Evolutionary conservation across 768 basidiomycete species (phyloP).

Genomic region (Boletus tomentosulus): DNA sequence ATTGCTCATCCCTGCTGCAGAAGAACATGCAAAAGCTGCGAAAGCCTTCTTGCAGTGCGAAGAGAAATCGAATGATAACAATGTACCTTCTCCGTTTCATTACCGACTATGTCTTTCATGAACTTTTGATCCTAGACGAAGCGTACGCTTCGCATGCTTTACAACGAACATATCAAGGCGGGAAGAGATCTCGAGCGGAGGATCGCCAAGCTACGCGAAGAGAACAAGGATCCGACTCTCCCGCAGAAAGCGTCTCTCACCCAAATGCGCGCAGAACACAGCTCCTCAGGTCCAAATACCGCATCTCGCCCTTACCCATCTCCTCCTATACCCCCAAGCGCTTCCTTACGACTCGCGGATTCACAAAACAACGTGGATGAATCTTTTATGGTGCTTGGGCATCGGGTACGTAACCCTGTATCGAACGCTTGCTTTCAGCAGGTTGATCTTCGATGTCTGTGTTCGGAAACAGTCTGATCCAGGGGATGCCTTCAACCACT

Average conservation of each 20-base stretch:
- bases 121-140: constrained; percentile 51
- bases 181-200: constrained; percentile 67
- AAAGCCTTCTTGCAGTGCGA: constrained; percentile 70
- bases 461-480: constrained; percentile 53
- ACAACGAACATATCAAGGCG: constrained; percentile 69
- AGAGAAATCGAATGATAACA: constrained; percentile 68
- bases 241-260: constrained; percentile 52
- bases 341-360: constrained; percentile 38
- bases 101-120: constrained; percentile 1
- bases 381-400: constrained; percentile 85
- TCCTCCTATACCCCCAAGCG: constrained; percentile 43
- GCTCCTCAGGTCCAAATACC: constrained; percentile 14
- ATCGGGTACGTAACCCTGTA: constrained; percentile 47
- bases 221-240: constrained; percentile 71
- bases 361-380: constrained; percentile 71
- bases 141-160: constrained; percentile 69
- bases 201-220: constrained; percentile 66
- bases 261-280: constrained; percentile 22
- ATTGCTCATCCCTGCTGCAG: constrained; percentile 64
- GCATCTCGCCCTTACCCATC: constrained; percentile 30
- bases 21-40: constrained; percentile 74
- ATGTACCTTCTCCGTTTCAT: constrained; percentile 42
- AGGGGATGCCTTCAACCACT: constrained; percentile 83
- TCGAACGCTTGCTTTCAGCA: constrained; percentile 2
- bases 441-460: neutral